Evolutionary conservation across 2,329 filamentous ascomycete genomes (phyloP), one percentile per base, ranked within the genome.

Genomic region (Fusarium tjaetaba): DNA sequence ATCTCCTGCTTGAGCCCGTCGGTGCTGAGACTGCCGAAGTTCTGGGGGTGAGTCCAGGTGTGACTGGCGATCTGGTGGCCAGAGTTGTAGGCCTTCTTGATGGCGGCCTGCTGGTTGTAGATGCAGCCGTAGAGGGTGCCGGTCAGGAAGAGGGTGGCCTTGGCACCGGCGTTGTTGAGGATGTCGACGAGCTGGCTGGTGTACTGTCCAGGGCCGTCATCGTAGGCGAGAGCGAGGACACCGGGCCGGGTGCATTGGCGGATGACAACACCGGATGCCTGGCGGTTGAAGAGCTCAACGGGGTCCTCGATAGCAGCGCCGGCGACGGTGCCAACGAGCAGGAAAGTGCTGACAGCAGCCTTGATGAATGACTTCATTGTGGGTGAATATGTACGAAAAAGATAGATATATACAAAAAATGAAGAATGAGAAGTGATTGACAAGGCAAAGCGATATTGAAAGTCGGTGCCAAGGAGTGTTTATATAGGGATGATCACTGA

Each of bases 61-160:
- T 89, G 88, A 5, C 86, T 87, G 16, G 86, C 85, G 43, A 89
- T 80, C 74, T 89, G 88, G 73, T 89, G 88, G 8, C 87, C 88
- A 4, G 83, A 82, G 9, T 82, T 81, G 69, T 81, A 86, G 14
- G 87, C 86, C 70, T 86, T 85, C 78, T 88, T 86, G 65, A 91
- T 87, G n/a, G 87, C 86, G 16, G 82, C 81, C 16, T 81, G 78
- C 77, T 86, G 87, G 70, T 85, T 84, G 78, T 87, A 87, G 74
- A 87, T 86, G 72, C 86, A 87, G 13, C 83, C 86, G 56, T 87
- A 87, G 30, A 87, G 80, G 2, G 85, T 87, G 2, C 86, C 86
- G 0, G 86, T 88, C 76, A 84, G 84, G 81, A 88, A 89, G 79
- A 88, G 89, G 6, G 86, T 89, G 11, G 84, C 87, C 77, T 88